Percentiles rank a stretch among this genome's conserved stretches.
These are phyloP conservation scores for Astrothelium macrocarpum DNA, from an alignment of 495 filamentous ascomycete genomes.

Conservation along the genomic window DNA sequence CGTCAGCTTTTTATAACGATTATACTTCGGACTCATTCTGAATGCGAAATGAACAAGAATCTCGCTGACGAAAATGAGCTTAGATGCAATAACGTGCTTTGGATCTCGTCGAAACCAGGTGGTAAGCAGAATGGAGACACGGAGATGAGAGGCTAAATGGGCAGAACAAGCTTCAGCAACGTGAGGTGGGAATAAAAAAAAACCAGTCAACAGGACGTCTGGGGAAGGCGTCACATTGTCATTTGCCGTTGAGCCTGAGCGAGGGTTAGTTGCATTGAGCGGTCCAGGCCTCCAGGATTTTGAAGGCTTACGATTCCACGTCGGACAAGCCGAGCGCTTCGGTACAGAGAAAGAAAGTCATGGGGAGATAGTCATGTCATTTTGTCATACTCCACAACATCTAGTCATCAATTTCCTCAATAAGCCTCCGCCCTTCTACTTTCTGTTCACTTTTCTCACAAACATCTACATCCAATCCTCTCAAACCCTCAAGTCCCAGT, in stretches of 20 bases:
- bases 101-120: constrained; percentile 59
- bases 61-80: constrained; percentile 20
- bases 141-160: constrained; percentile 48
- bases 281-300: not conserved
- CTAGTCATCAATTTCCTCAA: constrained; percentile 47
- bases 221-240: not conserved
- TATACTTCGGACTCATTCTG: not conserved
- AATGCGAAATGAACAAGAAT: not conserved
- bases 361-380: not conserved
- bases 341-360: not conserved
- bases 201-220: not conserved
- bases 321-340: not conserved
- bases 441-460: constrained; percentile 11
- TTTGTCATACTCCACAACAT: not conserved
- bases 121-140: constrained; percentile 44
- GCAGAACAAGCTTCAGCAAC: not conserved
- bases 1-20: constrained; percentile 1
- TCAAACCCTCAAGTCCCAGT: constrained; percentile 27
- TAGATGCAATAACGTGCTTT: constrained; percentile 93
- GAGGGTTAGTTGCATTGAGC: not conserved
- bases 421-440: constrained; percentile 22
- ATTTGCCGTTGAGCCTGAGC: not conserved
- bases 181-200: not conserved
- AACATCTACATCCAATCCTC: constrained; percentile 19
- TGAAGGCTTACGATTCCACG: not conserved